Base-by-base conservation (phyloP, 352 stramenopile genomes). In the Phytopythium helicoides region DNA sequence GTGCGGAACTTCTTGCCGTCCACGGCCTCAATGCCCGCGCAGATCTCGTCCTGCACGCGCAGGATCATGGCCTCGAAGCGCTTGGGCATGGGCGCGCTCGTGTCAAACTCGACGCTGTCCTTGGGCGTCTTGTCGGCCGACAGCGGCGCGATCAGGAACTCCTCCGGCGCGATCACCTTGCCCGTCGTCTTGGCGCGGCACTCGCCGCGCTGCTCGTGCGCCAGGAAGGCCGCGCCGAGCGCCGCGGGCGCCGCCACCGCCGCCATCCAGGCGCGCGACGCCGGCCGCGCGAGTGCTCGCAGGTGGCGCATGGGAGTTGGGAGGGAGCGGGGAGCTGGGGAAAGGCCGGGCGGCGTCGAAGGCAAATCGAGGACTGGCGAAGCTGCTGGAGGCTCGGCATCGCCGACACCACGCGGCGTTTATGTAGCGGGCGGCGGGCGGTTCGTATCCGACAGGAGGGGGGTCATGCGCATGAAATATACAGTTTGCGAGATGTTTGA, bases 1-100 rank as follows among this genome's bases (percentile, higher is more conserved):
- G 97, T 85, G 44, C 80, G 78, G 75, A 99, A 99, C 62, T 87
- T 96, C 36, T 87, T 89, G 41, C 93, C 94, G 62, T 99, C 96
- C 31, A 98, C 83, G 6, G 78, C 87, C 48, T 95, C 87, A 36
- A 97, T 95, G 31, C 81, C 83, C 2, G 64, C 64, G 58, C 81
- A 90, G 52, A 97, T 97, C 38, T 95, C 77, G 62, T 96, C 79
- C 60, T 92, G 80, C 18, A 93, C 77, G 33, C 75, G 78, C 48
- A 88, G 56, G 53, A 92, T 90, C 65, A 95, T 68, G 47, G 77
- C 75, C 50, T 92, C 80, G 78, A 94, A 90, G 52, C 83, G 81
- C 63, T 90, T 81, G 46, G 60, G 68, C 62, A 92, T 74, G 1
- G 83, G 76, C 28, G 78, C 78, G 14, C 45, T 71, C 21, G 66